Conservation (phyloP, 2,329 filamentous ascomycete genomes). For the Volutella citrinella region DNA sequence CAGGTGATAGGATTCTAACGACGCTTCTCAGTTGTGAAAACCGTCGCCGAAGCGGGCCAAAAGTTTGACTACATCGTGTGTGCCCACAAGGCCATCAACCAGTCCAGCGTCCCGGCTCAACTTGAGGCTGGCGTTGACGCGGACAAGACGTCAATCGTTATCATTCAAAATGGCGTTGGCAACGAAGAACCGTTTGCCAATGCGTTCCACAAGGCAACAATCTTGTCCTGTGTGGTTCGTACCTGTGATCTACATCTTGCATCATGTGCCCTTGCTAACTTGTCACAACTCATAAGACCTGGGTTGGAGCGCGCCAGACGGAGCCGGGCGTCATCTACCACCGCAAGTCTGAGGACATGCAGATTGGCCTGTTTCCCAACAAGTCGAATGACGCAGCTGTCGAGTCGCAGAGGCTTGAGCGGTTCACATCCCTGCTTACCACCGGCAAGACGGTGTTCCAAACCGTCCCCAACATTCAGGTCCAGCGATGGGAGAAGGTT, state of each 20-base stretch:
- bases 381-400: conserved; percentile 15
- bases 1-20: too few relatives aligned
- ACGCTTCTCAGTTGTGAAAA: conserved; percentile 18
- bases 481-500: conserved; percentile 58
- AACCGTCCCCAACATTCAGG: conserved; percentile 52
- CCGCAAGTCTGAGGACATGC: conserved; percentile 50
- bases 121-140: conserved; percentile 34
- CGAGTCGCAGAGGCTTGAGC: conserved; percentile 37
- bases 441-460: conserved; percentile 42
- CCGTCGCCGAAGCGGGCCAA: conserved; percentile 8
- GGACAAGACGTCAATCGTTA: conserved; percentile 50
- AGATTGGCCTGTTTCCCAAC: conserved; percentile 52
- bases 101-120: conserved; percentile 10
- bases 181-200: conserved; percentile 55
- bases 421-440: conserved; percentile 38
- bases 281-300: conserved; percentile 35
- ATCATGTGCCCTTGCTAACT: too few relatives aligned
- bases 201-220: conserved; percentile 47
- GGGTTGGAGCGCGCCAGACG: conserved; percentile 51
- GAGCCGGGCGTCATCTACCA: conserved; percentile 48
- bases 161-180: conserved; percentile 60
- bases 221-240: conserved; percentile 54
- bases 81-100: conserved; percentile 20
- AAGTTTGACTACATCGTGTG: conserved; percentile 21
- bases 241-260: background rate